A percentile compares a stretch with the other conserved stretches of the same genome.
Evolutionary conservation across 352 stramenopile species (phyloP).

Genomic region (Phytophthora kernoviae): DNA sequence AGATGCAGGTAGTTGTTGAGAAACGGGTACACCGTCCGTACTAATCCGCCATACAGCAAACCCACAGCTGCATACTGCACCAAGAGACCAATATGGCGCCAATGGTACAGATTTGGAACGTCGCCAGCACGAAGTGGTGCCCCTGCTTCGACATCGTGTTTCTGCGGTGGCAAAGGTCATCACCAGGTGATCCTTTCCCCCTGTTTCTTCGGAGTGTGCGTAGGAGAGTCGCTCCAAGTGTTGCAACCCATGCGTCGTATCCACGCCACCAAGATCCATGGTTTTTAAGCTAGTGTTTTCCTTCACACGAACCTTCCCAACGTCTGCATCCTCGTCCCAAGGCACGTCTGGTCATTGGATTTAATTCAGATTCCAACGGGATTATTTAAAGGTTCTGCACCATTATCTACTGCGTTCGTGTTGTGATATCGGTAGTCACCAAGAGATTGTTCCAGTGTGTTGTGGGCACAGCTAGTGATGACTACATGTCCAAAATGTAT

Average conservation of each 20-base stretch:
- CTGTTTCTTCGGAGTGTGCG: slow-evolving; percentile 6
- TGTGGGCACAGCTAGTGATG: too few species aligned
- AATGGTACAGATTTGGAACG: slow-evolving; percentile 57
- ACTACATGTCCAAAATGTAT: too few species aligned
- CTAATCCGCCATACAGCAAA: slow-evolving; percentile 61
- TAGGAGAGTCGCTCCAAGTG: slow-evolving; percentile 33
- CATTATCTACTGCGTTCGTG: too few species aligned
- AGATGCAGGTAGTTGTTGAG: slow-evolving; percentile 78
- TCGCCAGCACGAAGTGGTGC: slow-evolving; percentile 44
- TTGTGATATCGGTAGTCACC: too few species aligned
- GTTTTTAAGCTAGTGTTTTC: not conserved
- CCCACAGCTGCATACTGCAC: slow-evolving; percentile 74
- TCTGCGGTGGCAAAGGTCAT: slow-evolving; percentile 8
- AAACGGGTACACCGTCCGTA: slow-evolving; percentile 71
- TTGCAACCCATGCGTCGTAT: slow-evolving; percentile 19
- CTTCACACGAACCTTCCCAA: not conserved
- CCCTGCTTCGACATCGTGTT: slow-evolving; percentile 20
- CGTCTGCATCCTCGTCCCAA: slow-evolving; percentile 26
- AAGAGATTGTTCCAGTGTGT: not conserved
- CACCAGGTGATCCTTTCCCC: slow-evolving; percentile 9
- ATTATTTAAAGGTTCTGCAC: not conserved
- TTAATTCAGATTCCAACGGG: too few species aligned
- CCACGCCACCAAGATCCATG: slow-evolving; percentile 18
- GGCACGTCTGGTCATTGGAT: not conserved
- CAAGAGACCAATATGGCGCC: slow-evolving; percentile 60